Evolutionary conservation across 1,284 basidiomycete genomes (phyloP), one percentile per base, ranked within the genome.

Genomic region (Tilletia horrida): DNA sequence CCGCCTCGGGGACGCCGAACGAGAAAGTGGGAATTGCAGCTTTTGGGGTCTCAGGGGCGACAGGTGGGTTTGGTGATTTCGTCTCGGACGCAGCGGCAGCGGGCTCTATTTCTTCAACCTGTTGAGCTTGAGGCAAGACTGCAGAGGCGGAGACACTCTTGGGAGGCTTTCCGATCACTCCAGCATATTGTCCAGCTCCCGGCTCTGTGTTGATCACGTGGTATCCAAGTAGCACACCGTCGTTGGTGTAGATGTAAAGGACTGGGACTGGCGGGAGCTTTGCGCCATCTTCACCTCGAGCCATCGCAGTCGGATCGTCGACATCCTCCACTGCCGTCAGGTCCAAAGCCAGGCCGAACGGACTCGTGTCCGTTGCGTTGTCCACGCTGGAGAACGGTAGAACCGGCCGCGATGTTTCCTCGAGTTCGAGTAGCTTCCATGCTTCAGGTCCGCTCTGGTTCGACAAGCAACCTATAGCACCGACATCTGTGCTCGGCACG

Each of bases 171-270:
- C 35, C 35, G 35, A 40, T 40, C 83, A 85, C 85, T 1, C 81
- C 82, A 1, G 81, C 78, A 69, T 85, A 86, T 9, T 47, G 67
- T n/a, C 71, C 82, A 3, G 68, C 82, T 40, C 76, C 71, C 2
- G 83, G 84, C 23, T 82, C 82, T 2, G 85, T 84, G 77, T 90
- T 88, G 61, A 91, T 86, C 43, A 91, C 78, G 75, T 88, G 85
- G 89, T 91, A 93, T 2, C 85, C 91, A 45, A 88, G 85, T 43
- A 93, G 67, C 0, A 90, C 90, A 21, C 91, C 91, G 75, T 93
- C 91, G 68, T 88, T 91, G 3, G 90, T 86, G 79, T 91, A 92
- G 3, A 88, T 87, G 76, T 88, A 90, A 78, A 92, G 83, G 64
- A 91, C 85, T 0, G 91, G 91, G 16, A 81, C 76, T 1, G 85